Base-by-base conservation (phyloP, 2,329 filamentous ascomycete genomes). In the Colletotrichum gloeosporioides region DNA sequence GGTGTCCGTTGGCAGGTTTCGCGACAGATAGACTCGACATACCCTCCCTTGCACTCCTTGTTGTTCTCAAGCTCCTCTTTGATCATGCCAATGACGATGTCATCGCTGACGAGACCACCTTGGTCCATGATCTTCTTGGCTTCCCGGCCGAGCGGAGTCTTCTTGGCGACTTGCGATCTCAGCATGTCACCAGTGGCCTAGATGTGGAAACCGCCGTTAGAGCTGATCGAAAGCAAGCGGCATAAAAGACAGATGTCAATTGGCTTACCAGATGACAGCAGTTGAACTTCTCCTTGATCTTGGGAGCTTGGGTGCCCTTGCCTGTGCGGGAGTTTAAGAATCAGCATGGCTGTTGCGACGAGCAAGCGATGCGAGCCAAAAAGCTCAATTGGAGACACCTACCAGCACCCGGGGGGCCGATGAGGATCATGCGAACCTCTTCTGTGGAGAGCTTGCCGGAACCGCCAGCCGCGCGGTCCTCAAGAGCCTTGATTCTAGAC, bases 51-150 rank as follows among this genome's bases (percentile, higher is more conserved):
- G 92, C 97, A 99, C 89, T 99, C 96, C 83, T 92, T 88, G 90
- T 99, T 99, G 88, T 91, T 94, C 83, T 98, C 95, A 68, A 99
- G 92, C 91, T 99, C 96, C 85, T 94, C 95, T 92, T 97, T 96
- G 90, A 99, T 99, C 97, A 99, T 99, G 87, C 96, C 96, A 86
- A 99, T 95, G 92, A 99, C 96, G 85, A 99, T 99, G 85, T 99
- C 96, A 87, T 99, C 97, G 86, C 96, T 98, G 85, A 99, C 97
- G 76, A 99, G 93, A 81, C 96, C 96, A 82, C 97, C 97, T 85
- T 96, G 94, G 85, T 99, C 97, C 97, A 99, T 99, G 87, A 99
- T 99, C 93, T 99, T 99, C 93, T 99, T 99, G 80, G 97, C 97
- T 90, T 98, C 96, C 84, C 95, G 92, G 81, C 97, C 97, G 79